Conservation (phyloP, 306 rosid species). For the Sicyos baderoa region DNA sequence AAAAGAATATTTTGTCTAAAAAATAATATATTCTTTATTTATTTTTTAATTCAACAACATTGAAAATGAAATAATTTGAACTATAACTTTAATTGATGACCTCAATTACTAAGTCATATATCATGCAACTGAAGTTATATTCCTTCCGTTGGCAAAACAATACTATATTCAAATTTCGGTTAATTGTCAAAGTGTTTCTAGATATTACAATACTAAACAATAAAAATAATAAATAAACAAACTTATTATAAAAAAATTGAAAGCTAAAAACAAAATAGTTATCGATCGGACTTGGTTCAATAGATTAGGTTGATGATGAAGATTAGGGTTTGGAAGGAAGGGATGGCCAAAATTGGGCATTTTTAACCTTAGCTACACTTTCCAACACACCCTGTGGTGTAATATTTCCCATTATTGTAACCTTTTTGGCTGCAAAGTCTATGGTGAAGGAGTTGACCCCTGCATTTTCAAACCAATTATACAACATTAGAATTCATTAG, state of each 20-base stretch:
- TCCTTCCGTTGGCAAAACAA: no score
- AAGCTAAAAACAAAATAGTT: background rate
- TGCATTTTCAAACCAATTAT: constrained; percentile 11
- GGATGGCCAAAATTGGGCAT: constrained; percentile 77
- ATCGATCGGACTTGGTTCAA: background rate
- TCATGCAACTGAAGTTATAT: no score
- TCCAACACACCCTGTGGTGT: constrained; percentile 60
- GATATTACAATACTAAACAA: background rate
- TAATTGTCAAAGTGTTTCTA: no score
- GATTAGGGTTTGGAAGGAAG: background rate
- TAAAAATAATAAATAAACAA: background rate
- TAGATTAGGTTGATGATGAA: background rate
- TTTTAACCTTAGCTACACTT: constrained; percentile 86
- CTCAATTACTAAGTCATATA: no score
- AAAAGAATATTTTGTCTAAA: no score
- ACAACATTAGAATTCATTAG: background rate
- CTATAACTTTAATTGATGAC: no score
- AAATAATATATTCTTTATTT: no score
- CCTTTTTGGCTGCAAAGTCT: constrained; percentile 86
- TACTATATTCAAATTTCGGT: no score
- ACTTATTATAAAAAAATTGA: background rate
- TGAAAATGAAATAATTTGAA: no score
- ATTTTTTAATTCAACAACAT: no score
- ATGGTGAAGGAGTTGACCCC: constrained; percentile 84
- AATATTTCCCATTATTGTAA: constrained; percentile 70